Percentiles rank a stretch among this genome's conserved stretches.
Conservation (phyloP, 140 eudicot genomes). For the Cichorium intybus region DNA sequence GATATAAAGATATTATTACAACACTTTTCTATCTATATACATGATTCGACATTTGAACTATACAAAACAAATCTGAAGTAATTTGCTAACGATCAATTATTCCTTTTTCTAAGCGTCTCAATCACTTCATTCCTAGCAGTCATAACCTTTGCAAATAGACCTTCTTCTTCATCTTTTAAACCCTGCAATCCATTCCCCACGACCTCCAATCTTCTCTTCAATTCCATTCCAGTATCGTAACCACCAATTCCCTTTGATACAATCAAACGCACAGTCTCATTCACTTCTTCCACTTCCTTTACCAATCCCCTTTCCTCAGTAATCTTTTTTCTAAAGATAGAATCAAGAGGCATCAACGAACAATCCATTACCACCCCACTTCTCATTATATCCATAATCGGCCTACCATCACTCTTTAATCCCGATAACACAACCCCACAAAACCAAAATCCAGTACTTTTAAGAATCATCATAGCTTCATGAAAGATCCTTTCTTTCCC, state of each 20-base stretch:
- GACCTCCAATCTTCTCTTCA: slow-evolving; percentile 50
- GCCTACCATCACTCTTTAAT: slow-evolving; percentile 26
- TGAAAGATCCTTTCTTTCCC: slow-evolving; percentile 46
- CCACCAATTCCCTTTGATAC: slow-evolving; percentile 16
- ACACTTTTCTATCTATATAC: not conserved
- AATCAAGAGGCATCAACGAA: slow-evolving; percentile 29
- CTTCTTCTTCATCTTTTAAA: slow-evolving; percentile 36
- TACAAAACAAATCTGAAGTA: not conserved
- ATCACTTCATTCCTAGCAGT: slow-evolving; percentile 54
- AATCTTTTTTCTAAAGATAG: slow-evolving; percentile 15
- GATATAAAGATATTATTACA: not conserved
- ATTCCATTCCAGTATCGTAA: slow-evolving; percentile 28
- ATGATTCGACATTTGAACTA: not conserved
- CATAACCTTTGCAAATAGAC: slow-evolving; percentile 44
- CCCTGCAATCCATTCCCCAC: slow-evolving; percentile 33
- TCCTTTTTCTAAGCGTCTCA: slow-evolving; percentile 36
- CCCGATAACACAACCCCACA: slow-evolving; percentile 48
- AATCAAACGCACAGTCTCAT: slow-evolving; percentile 28
- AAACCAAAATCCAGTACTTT: slow-evolving; percentile 37
- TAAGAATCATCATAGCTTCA: slow-evolving; percentile 45
- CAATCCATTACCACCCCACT: slow-evolving; percentile 15
- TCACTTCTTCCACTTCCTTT: slow-evolving; percentile 50
- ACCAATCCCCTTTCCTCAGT: slow-evolving; percentile 23
- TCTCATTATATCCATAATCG: slow-evolving; percentile 19
- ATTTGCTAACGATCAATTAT: not conserved